Conservation (phyloP, 768 basidiomycete species). For the Cytidiella melzeri region DNA sequence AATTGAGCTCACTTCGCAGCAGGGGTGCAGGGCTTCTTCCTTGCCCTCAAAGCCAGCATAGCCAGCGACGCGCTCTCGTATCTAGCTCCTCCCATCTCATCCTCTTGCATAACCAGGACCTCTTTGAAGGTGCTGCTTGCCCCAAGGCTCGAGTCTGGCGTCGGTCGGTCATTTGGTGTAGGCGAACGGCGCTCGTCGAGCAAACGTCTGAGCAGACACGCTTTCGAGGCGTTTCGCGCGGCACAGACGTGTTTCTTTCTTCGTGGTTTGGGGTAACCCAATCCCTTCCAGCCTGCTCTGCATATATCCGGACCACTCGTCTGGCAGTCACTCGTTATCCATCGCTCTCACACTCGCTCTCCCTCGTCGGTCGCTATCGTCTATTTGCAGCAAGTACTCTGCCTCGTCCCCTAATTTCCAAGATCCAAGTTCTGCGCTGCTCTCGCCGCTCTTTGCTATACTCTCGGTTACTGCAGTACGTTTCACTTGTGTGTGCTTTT, state of each 20-base stretch:
- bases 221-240: neutral
- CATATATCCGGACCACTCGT: constrained; percentile 11
- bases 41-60: constrained; percentile 23
- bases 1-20: constrained; percentile 18
- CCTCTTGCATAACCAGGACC: constrained; percentile 11
- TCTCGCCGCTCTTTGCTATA: neutral
- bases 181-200: too few relatives aligned
- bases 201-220: neutral
- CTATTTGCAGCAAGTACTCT: constrained; percentile 16
- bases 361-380: constrained; percentile 13
- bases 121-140: neutral
- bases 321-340: constrained; percentile 19
- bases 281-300: neutral
- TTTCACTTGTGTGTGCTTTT: too few relatives aligned
- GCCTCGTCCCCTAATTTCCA: constrained; percentile 18
- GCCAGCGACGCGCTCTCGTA: constrained; percentile 19
- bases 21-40: constrained; percentile 17
- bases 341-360: constrained; percentile 11
- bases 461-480: neutral
- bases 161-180: neutral
- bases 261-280: neutral
- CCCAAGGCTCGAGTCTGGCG: constrained; percentile 5
- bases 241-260: neutral
- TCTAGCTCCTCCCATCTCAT: constrained; percentile 12
- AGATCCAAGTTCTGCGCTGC: neutral